These are phyloP conservation scores for Curvularia sp. DNA, from an alignment of 2,329 filamentous ascomycete species.

Conservation along the genomic window DNA sequence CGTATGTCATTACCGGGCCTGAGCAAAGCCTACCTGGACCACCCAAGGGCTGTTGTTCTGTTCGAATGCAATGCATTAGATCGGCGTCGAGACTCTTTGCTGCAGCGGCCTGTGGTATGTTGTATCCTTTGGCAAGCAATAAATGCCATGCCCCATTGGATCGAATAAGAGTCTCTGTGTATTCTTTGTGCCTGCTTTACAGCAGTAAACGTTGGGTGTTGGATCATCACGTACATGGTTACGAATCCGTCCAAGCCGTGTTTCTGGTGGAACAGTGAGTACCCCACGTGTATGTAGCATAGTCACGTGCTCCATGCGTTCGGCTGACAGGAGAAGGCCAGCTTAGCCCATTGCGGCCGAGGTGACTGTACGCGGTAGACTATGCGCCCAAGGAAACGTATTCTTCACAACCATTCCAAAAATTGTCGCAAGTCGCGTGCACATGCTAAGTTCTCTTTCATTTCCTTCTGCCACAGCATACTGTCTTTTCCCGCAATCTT, in stretches of 20 bases:
- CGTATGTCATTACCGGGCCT: neutral
- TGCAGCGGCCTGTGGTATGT: slow-evolving; percentile 20
- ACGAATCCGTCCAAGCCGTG: slow-evolving; percentile 3
- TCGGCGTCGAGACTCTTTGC: slow-evolving; percentile 6
- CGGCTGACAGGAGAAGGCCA: neutral
- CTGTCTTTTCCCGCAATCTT: neutral
- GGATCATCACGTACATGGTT: slow-evolving; percentile 10
- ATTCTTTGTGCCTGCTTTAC: slow-evolving; percentile 28
- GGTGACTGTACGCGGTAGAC: slow-evolving; percentile 1
- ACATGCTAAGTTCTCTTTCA: neutral
- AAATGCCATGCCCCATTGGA: slow-evolving; percentile 32
- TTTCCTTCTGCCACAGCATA: neutral
- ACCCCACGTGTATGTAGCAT: neutral
- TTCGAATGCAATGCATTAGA: slow-evolving; percentile 1
- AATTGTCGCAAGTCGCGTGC: neutral
- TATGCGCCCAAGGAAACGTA: neutral
- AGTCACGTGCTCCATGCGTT: neutral
- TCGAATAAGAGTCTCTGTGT: slow-evolving; percentile 29
- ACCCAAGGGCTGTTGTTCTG: neutral
- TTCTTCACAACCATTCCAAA: neutral
- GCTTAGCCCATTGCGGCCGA: neutral
- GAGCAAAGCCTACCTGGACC: neutral
- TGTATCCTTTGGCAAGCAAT: slow-evolving; percentile 21
- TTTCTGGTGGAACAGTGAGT: neutral
- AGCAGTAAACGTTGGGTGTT: slow-evolving; percentile 16